Evolutionary conservation across 352 stramenopile species (phyloP), one percentile per base, ranked within the genome.

Genomic region (Lagenidium sp.): DNA sequence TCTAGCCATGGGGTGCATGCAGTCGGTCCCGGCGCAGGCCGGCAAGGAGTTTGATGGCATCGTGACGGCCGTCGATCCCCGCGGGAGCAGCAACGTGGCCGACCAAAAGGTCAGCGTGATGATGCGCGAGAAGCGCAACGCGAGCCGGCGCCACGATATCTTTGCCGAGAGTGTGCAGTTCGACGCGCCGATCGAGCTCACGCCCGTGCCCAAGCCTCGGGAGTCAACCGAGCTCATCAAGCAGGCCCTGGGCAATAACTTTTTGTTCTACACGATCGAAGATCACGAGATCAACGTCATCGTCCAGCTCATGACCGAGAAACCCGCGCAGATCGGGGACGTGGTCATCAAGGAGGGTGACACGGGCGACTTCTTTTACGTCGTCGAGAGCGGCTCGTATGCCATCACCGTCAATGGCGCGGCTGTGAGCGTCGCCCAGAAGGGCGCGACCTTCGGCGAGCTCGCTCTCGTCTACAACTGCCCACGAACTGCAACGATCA

Each of bases 381-480:
- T 90, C 19, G 69, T 88, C 20, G 79, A 88, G 48, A 67, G 48
- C 5, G 92, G 92, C 16, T 66, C 78, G 11, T 94, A 96, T 41
- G 82, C 72, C 44, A 90, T 97, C 58, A 75, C 71, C 15, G 82
- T 97, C 3, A 69, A 90, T 25, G 82, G 74, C 15, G 72, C 82
- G 23, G 58, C 86, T 28, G 76, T 97, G 7, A 81, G 80, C 25
- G 60, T 71, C 0, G 85, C 73, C 13, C 68, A 83, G 40, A 63
- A 66, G 4, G 87, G 87, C 29, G 81, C 73, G 16, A 94, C 79
- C 6, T 98, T 98, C 50, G 95, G 95, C 36, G 95, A 99, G 60
- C 59, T 98, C 6, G 93, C 95, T 4, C 69, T 99, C 15, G 76
- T 98, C 50, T 98, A 98, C 67, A 97, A 97, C 58, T 85, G 85